A percentile compares a stretch with the other conserved stretches of the same genome.
Conservation (phyloP, 2,329 filamentous ascomycete genomes). For the Talaromyces sp. region DNA sequence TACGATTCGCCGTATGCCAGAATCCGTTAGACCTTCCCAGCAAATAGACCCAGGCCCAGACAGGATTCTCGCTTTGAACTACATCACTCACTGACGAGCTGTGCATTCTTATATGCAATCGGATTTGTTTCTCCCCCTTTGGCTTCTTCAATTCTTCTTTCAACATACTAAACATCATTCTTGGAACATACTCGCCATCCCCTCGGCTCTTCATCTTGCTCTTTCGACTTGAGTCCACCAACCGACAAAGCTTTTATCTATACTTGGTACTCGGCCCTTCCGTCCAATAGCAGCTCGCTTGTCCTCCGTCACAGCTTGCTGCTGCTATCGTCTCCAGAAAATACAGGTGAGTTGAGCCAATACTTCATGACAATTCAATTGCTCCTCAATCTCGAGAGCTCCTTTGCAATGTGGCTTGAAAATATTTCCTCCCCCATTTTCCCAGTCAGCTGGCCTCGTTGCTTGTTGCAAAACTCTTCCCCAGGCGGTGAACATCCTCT, state of each 20-base stretch:
- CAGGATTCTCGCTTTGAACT: not conserved
- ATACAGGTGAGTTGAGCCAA: constrained; percentile 1
- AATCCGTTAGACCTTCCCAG: not conserved
- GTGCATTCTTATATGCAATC: constrained; percentile 3
- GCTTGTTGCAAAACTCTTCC: constrained; percentile 9
- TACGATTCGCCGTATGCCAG: not conserved
- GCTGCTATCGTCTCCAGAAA: not conserved
- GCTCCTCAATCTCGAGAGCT: not conserved
- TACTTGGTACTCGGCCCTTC: not conserved
- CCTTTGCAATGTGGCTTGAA: not conserved
- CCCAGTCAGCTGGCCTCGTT: constrained; percentile 13
- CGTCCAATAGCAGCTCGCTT: constrained; percentile 9
- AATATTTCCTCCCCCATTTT: not conserved
- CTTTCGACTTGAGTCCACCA: not conserved
- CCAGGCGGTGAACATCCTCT: constrained; percentile 15
- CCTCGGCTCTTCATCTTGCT: not conserved
- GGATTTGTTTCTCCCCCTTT: not conserved
- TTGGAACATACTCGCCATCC: not conserved
- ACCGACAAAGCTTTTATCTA: not conserved
- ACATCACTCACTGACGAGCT: not conserved
- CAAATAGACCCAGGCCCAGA: constrained; percentile 2
- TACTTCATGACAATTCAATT: not conserved
- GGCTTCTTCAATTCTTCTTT: not conserved
- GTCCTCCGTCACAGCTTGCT: not conserved
- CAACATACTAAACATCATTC: not conserved